A percentile compares a stretch with the other conserved stretches of the same genome.
Conservation (phyloP, 805 yeast species). For the Candida taoyuanica region DNA sequence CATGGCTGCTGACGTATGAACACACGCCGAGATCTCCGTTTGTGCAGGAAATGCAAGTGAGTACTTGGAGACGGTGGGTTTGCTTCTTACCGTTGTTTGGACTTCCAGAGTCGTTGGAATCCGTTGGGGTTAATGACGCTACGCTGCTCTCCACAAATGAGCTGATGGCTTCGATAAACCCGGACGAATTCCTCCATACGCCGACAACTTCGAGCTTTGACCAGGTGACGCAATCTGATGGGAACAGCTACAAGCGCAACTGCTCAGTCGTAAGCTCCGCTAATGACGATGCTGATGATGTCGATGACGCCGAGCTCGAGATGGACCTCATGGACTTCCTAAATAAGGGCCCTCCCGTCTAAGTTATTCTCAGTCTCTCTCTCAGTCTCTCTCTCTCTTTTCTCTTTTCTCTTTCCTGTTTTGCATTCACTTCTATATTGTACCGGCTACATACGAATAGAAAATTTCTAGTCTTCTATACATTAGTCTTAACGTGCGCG, state of each 20-base stretch:
- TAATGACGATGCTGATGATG: slow-evolving; percentile 7
- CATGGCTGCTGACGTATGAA: slow-evolving; percentile 53
- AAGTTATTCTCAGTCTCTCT: no score
- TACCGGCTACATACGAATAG: no score
- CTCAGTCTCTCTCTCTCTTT: no score
- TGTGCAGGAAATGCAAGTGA: slow-evolving; percentile 25
- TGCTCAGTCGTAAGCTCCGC: slow-evolving; percentile 2
- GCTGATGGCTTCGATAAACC: slow-evolving; percentile 14
- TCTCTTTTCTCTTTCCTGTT: no score
- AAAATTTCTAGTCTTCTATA: no score
- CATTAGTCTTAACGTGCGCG: no score
- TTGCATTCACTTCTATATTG: no score
- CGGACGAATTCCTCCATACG: slow-evolving; percentile 14
- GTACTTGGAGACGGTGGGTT: slow-evolving; percentile 37
- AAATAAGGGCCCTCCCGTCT: slow-evolving; percentile 34
- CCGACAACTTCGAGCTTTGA: slow-evolving; percentile 6
- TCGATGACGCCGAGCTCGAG: slow-evolving; percentile 24
- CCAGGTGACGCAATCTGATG: neutral
- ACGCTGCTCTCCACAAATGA: slow-evolving; percentile 8
- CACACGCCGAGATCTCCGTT: slow-evolving; percentile 24
- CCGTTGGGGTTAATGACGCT: slow-evolving; percentile 3
- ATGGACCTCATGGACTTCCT: slow-evolving; percentile 46
- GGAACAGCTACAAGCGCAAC: slow-evolving; percentile 5
- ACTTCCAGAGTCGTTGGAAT: slow-evolving; percentile 33
- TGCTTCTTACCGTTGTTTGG: slow-evolving; percentile 41